Conservation (phyloP, 192 early-diverging fungal genomes). For the Backusella circina region DNA sequence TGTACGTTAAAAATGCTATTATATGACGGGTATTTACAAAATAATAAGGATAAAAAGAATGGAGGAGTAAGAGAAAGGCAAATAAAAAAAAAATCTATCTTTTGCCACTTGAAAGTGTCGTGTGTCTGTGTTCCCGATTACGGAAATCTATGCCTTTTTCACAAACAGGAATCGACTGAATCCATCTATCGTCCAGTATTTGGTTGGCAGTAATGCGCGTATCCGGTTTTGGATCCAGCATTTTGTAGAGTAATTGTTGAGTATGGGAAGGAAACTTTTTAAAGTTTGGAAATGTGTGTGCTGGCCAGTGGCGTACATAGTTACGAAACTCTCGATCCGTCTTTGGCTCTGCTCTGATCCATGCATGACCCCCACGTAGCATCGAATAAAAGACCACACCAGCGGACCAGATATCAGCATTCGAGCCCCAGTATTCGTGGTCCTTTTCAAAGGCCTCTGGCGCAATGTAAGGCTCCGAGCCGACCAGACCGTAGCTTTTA, state of each 20-base stretch:
- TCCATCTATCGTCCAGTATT: background rate
- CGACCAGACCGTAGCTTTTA: conserved; percentile 82
- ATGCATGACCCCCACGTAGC: conserved; percentile 13
- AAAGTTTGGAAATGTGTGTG: conserved; percentile 14
- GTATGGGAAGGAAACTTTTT: conserved; percentile 1
- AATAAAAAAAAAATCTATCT: background rate
- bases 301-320: background rate
- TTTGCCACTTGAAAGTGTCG: background rate
- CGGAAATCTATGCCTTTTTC: background rate
- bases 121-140: conserved; percentile 1
- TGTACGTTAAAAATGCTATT: background rate
- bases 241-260: conserved; percentile 10
- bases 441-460: conserved; percentile 84
- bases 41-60: background rate
- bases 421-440: conserved; percentile 74
- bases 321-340: conserved; percentile 3
- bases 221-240: conserved; percentile 20
- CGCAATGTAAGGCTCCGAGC: conserved; percentile 95
- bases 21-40: background rate
- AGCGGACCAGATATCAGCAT: conserved; percentile 89
- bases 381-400: conserved; percentile 66
- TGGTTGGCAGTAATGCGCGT: conserved; percentile 15
- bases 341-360: conserved; percentile 14
- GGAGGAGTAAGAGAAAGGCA: background rate
- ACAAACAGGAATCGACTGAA: conserved; percentile 6